Evolutionary conservation across 2,329 filamentous ascomycete species (phyloP).

Genomic region (Colletotrichum aenigma): DNA sequence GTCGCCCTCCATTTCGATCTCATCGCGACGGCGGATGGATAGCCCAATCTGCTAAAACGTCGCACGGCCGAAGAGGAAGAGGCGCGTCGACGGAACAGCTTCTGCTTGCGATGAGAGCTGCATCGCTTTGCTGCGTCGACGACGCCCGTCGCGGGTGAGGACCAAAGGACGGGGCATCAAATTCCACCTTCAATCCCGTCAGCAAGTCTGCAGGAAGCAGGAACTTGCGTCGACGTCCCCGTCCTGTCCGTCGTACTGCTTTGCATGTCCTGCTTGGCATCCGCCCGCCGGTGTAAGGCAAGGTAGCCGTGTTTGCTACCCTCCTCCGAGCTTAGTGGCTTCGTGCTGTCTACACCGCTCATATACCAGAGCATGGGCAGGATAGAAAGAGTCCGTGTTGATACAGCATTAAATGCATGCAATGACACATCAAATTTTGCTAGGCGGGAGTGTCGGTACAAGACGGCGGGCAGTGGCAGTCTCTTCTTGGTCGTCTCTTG

Average conservation of each 20-base stretch:
- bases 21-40: slow-evolving; percentile 24
- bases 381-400: slow-evolving; percentile 8
- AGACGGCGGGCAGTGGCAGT: not conserved
- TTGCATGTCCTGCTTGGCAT: slow-evolving; percentile 7
- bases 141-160: not conserved
- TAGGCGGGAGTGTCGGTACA: not conserved
- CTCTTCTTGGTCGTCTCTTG: not conserved
- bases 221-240: not conserved
- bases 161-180: not conserved
- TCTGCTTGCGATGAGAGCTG: not conserved
- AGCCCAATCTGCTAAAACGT: slow-evolving; percentile 8
- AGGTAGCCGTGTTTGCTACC: slow-evolving; percentile 16
- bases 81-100: not conserved
- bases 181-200: not conserved
- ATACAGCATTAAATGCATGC: slow-evolving; percentile 14
- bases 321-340: slow-evolving; percentile 15
- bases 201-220: not conserved
- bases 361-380: not conserved
- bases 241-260: not conserved
- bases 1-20: slow-evolving; percentile 31
- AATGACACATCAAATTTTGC: slow-evolving; percentile 15
- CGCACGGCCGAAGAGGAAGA: not conserved
- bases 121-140: not conserved
- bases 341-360: slow-evolving; percentile 20
- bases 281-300: slow-evolving; percentile 9